Evolutionary conservation across 2,329 filamentous ascomycete species (phyloP), one percentile per base, ranked within the genome.

Genomic region (Coniella vitis): DNA sequence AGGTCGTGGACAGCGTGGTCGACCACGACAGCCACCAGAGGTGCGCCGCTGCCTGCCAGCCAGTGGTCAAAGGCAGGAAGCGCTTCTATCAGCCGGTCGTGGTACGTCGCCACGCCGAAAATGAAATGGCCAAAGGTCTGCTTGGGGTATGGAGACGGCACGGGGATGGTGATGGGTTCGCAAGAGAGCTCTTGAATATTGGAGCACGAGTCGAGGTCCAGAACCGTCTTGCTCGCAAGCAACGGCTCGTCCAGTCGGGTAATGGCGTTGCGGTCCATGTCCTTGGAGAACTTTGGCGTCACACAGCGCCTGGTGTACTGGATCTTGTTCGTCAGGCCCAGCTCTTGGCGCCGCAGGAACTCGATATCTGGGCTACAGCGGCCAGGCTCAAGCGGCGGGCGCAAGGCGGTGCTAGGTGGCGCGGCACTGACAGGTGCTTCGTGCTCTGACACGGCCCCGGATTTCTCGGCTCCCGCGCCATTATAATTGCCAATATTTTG

Each of bases 71-170:
- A 77, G 14, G 72, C 66, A 10, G 70, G 63, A 32, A 80, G 62
- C 1, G 77, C 76, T 7, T 70, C 67, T 35, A 69, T 62, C 48
- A 82, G 61, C 31, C 79, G 70, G 21, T 69, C 66, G 29, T 73
- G 65, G 7, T 67, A 72, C 19, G 78, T 80, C 0, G 78, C 75
- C 4, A 82, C 70, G 48, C 77, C 79, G 52, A 83, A 82, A 49
- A 78, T 62, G 38, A 81, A 68, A 45, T 80, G 70, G 0, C 68
- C 64, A 54, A 77, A 76, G 8, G 67, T 66, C 25, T 63, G 56
- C 25, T 60, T 57, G 0, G 72, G 69, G 43, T 70, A 71, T 1
- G 71, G 67, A 0, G 57, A 55, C 0, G 76, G 70, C 0, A 81
- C 74, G 3, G 65, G 57, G 7, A 82, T 58, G 0, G 64, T 57